A percentile compares a stretch with the other conserved stretches of the same genome.
Conservation (phyloP, 1,139 yeast genomes). For the Sugiyamaella grinbergsii region DNA sequence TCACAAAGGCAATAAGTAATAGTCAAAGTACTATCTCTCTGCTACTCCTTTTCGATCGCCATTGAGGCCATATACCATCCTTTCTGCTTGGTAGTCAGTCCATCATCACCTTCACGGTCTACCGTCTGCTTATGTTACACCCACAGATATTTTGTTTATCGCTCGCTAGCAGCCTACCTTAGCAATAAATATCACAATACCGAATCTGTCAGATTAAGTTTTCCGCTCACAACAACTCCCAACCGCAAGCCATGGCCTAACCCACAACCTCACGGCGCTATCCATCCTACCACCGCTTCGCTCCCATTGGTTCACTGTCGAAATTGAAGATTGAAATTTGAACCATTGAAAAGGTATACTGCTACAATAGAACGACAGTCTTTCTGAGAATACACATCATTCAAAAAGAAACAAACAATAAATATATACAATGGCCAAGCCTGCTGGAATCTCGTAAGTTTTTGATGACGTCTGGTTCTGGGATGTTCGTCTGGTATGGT, state of each 20-base stretch:
- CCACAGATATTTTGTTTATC: too few relatives aligned
- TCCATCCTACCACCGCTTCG: background rate
- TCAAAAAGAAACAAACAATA: background rate
- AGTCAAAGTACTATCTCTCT: too few relatives aligned
- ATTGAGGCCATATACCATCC: too few relatives aligned
- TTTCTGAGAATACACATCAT: conserved; percentile 2
- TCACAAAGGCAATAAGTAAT: too few relatives aligned
- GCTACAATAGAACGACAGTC: background rate
- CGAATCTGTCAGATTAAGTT: background rate
- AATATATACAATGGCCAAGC: conserved; percentile 28
- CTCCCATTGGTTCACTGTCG: conserved; percentile 14
- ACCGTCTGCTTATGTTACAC: too few relatives aligned
- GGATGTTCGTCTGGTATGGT: background rate
- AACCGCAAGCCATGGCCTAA: conserved; percentile 1
- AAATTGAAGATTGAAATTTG: conserved; percentile 1
- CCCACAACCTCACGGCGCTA: conserved; percentile 6
- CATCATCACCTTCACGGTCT: too few relatives aligned
- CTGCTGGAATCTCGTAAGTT: conserved; percentile 42
- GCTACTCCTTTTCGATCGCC: too few relatives aligned
- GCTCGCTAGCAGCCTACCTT: too few relatives aligned
- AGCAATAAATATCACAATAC: too few relatives aligned
- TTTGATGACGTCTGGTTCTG: too few relatives aligned
- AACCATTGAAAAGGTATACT: background rate
- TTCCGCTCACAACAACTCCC: background rate
- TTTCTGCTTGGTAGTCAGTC: too few relatives aligned